phyloP scores from a whole-genome alignment of 1,284 basidiomycete species.

The Somion occarium region DNA sequence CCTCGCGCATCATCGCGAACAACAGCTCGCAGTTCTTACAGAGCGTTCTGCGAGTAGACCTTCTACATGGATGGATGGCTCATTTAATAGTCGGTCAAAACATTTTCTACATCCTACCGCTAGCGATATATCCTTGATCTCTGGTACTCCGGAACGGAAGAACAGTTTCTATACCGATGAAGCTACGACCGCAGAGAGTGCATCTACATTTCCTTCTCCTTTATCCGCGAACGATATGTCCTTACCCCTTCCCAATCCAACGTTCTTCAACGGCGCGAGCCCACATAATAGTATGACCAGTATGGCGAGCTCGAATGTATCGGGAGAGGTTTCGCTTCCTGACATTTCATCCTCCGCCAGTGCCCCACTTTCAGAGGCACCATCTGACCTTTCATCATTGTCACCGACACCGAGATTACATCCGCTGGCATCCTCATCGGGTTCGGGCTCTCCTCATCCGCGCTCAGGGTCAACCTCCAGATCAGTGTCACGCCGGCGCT shows the following conservation, averaged over 20 bases:
- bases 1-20: constrained; percentile 53
- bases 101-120: constrained; percentile 15
- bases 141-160: constrained; percentile 18
- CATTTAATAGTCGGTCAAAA: constrained; percentile 10
- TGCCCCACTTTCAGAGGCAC: constrained; percentile 17
- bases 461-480: constrained; percentile 12
- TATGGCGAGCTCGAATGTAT: constrained; percentile 15
- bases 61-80: constrained; percentile 19
- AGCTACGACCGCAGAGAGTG: constrained; percentile 21
- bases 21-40: constrained; percentile 32
- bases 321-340: constrained; percentile 10
- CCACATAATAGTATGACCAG: constrained; percentile 18
- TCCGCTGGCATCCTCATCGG: constrained; percentile 9
- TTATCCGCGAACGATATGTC: constrained; percentile 11
- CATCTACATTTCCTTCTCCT: constrained; percentile 20
- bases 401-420: constrained; percentile 1
- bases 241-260: constrained; percentile 24
- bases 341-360: constrained; percentile 14
- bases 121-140: constrained; percentile 28
- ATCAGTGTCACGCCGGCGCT: constrained; percentile 15
- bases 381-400: constrained; percentile 5
- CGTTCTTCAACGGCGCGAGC: constrained; percentile 18
- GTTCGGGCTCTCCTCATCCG: constrained; percentile 15
- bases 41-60: constrained; percentile 18
- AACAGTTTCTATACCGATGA: constrained; percentile 24